A percentile compares a stretch with the other conserved stretches of the same genome.
These are phyloP conservation scores for Dendrobium chrysotoxum DNA, from an alignment of 106 monocot genomes.

Conservation along the genomic window DNA sequence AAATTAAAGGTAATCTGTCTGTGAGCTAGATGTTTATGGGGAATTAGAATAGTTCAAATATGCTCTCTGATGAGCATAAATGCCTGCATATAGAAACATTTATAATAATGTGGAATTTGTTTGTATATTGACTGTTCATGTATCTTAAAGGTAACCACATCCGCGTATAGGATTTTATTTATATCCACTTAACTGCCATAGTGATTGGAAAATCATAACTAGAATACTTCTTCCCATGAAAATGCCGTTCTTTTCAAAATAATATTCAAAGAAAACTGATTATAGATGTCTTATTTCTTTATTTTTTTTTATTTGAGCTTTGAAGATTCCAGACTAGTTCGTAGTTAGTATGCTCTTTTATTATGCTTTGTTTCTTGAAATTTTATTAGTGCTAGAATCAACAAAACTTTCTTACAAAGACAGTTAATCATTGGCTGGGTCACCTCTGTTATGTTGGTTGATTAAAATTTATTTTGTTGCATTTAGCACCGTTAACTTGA, in stretches of 20 bases:
- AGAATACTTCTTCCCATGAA: neutral
- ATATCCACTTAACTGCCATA: neutral
- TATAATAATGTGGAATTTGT: neutral
- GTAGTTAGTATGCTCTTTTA: neutral
- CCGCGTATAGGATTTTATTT: neutral
- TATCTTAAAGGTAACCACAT: neutral
- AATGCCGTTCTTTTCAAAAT: no score
- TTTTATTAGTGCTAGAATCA: neutral
- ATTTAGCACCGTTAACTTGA: neutral
- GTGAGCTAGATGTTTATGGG: neutral
- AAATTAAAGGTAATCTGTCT: constrained; percentile 30
- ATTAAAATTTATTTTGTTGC: no score
- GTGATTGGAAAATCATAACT: neutral
- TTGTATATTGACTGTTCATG: neutral
- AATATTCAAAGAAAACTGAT: neutral
- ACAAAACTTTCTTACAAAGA: neutral
- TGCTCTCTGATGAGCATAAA: neutral
- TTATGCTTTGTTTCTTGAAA: neutral
- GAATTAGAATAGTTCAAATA: neutral
- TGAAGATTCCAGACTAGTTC: neutral
- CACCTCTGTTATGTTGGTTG: neutral
- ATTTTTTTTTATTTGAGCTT: neutral
- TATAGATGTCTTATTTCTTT: neutral
- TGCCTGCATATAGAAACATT: neutral
- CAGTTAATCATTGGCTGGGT: neutral